A percentile compares a stretch with the other conserved stretches of the same genome.
Conservation (phyloP, 2,329 filamentous ascomycete species). For the Cladosporium cucumerinum region DNA sequence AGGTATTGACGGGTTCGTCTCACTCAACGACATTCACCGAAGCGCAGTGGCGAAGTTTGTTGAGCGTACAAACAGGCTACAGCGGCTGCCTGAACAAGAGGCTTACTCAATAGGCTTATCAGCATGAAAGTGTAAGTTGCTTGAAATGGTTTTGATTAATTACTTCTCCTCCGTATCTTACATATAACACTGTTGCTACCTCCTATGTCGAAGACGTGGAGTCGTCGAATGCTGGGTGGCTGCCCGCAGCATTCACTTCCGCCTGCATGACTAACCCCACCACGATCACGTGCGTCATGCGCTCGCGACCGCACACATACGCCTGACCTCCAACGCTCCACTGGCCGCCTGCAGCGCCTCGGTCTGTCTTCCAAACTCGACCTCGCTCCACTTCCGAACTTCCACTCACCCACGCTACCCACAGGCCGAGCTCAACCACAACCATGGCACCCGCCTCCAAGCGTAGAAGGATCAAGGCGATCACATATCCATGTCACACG, state of each 20-base stretch:
- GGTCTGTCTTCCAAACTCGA: not conserved
- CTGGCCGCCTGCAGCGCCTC: not conserved
- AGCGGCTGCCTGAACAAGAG: slow-evolving; percentile 1
- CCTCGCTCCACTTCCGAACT: not conserved
- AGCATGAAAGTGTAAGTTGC: not conserved
- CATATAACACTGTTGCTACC: not conserved
- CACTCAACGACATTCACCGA: not conserved
- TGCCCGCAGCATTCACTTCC: slow-evolving; percentile 1
- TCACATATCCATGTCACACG: slow-evolving; percentile 22
- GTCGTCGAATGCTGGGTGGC: not conserved
- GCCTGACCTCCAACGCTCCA: not conserved
- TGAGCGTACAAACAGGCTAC: not conserved
- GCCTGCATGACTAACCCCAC: not conserved
- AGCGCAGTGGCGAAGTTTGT: not conserved
- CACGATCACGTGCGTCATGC: not conserved
- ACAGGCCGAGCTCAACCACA: not conserved
- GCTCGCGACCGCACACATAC: not conserved
- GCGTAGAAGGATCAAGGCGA: slow-evolving; percentile 15
- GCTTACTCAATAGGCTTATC: not conserved
- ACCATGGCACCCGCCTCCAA: slow-evolving; percentile 14
- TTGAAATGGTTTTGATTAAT: not conserved
- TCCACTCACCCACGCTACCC: not conserved
- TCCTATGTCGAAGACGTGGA: not conserved
- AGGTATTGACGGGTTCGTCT: not conserved
- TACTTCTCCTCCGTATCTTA: not conserved